These are phyloP conservation scores for Chernovozyma sophiae-reginae DNA, from an alignment of 1,139 yeast species.

Conservation along the genomic window DNA sequence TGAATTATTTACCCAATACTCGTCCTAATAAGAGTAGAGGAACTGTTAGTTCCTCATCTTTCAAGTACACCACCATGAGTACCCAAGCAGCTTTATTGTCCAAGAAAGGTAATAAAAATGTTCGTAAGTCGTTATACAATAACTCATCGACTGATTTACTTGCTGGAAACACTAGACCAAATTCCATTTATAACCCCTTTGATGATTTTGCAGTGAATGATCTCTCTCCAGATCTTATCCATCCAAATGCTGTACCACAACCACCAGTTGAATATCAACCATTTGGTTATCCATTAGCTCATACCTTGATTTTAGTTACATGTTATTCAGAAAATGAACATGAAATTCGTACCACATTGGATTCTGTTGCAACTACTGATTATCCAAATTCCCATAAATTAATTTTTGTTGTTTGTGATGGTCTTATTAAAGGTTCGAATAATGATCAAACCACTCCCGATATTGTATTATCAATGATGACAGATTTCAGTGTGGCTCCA, in stretches of 20 bases:
- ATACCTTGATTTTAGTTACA: slow-evolving; percentile 78
- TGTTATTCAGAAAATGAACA: slow-evolving; percentile 91
- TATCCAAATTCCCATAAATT: slow-evolving; percentile 93
- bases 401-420: slow-evolving; percentile 84
- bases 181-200: slow-evolving; percentile 36
- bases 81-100: slow-evolving; percentile 46
- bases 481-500: slow-evolving; percentile 66
- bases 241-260: slow-evolving; percentile 71
- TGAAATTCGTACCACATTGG: slow-evolving; percentile 82
- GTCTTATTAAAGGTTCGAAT: slow-evolving; percentile 90
- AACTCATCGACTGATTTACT: slow-evolving; percentile 36
- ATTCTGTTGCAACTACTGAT: slow-evolving; percentile 87
- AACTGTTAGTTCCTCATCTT: neutral
- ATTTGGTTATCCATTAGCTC: slow-evolving; percentile 82
- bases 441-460: slow-evolving; percentile 86
- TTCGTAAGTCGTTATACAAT: neutral
- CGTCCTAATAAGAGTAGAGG: neutral
- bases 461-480: slow-evolving; percentile 81
- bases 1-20: neutral
- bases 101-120: neutral
- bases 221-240: slow-evolving; percentile 70
- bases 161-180: slow-evolving; percentile 20
- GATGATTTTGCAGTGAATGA: slow-evolving; percentile 42
- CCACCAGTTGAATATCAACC: slow-evolving; percentile 91
- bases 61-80: slow-evolving; percentile 52